Base-by-base conservation (phyloP, 139 green algal genomes). In the Choricystis sp. region DNA sequence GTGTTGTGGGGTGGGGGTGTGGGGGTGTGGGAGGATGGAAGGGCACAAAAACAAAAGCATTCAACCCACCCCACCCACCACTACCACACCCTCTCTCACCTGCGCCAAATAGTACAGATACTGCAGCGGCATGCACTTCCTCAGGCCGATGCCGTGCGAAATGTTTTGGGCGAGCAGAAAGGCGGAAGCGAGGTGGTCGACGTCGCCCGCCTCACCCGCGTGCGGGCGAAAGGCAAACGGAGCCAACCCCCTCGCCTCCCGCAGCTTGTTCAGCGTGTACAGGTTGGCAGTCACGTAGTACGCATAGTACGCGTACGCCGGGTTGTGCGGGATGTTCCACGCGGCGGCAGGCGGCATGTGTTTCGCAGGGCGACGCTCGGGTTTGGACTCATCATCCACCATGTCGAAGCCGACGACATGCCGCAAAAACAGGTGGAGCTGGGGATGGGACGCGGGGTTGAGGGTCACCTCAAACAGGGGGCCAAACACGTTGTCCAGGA, bases 201-300 rank as follows among this genome's bases (percentile, higher is more conserved):
- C 70, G 69, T 99, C 93, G 3, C 93, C 93, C 23, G 93, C 93
- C 84, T 97, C 91, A 64, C 83, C 83, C 21, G 81, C 71, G 73
- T 94, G 85, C 21, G 85, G 85, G 1, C 91, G 83, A 68, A 98
- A 91, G 22, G 77, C 72, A 70, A 98, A 93, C 22, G 87, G 93
- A 79, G 9, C 40, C 40, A 9, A 52, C 40, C 9, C 40, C 9
- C 40, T 16, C 4, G 72, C 68, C 77, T 97, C 88, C 3, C 92
- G 69, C 61, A 97, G 76, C 75, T 89, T 87, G 80, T 97, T 98
- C 23, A 98, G 81, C 49, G 71, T 77, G 77, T 88, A 91, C 31
- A 99, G 85, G 83, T 99, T 99, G 61, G 90, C 91, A 66, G 96
- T 96, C 63, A 78, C 60, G 79, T 98, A 97, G 84, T 96, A 99